Base-by-base conservation (phyloP, 495 filamentous ascomycete genomes). In the Aspergillus nanangensis region DNA sequence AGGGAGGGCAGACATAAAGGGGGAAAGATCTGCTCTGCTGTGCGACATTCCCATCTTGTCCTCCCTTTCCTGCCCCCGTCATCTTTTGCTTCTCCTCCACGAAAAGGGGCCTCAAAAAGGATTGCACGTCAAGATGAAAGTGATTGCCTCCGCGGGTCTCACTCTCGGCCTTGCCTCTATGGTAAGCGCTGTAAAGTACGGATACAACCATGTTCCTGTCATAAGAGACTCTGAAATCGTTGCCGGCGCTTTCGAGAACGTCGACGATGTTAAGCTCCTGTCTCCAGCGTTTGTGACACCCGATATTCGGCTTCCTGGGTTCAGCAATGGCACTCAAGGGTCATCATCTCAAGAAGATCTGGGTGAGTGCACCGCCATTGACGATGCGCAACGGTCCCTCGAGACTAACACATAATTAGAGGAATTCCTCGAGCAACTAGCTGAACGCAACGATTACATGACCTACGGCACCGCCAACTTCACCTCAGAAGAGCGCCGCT, bases 401-500 rank as follows among this genome's bases (percentile, higher is more conserved):
- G 20, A 13, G 39, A 42, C 39, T 22, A 29, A 36, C 33, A 17
- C 5, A 36, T 15, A 13, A 29, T 29, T 22, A 43, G 41, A 44
- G 41, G 29, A 13, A 33, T 44, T 44, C 18, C 41, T 44, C 31
- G 41, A 44, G 41, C 10, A 22, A 20, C 15, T 44, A 3, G 29
- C 19, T n/a, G 41, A 20, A 35, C 41, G 41, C 14, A 44, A 44
- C 31, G 18, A 44, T 33, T 44, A 44, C 29, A 44, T 44, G 27
- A 44, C 27, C 4, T 35, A 34, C n/a, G 29, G 14, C 19, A 44
- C 19, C 29, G 41, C 41, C 41, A 44, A 44, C 41, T 44, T 44
- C 41, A 44, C 41, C 15, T 44, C 41, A 22, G 41, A 44, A 44
- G 41, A 44, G 41, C 27, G 31, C 31, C 41, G 41, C 31, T 44